Evolutionary conservation across 495 filamentous ascomycete species (phyloP), one percentile per base, ranked within the genome.

Genomic region (Penicillium silybi): DNA sequence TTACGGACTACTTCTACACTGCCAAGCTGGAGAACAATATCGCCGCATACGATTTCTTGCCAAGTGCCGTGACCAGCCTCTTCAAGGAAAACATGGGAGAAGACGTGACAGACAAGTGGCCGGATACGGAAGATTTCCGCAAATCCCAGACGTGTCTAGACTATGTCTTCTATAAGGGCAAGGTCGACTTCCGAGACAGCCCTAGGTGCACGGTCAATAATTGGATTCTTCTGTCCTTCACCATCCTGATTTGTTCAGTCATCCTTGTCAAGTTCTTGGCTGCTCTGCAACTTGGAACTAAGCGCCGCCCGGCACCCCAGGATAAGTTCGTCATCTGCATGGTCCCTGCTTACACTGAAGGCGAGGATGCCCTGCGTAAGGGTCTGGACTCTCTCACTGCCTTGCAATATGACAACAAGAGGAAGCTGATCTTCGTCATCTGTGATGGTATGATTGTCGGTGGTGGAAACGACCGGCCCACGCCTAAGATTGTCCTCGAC

Each of bases 251-350:
- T 38, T 89, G 87, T 62, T 46, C 79, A 11, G 89, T 96, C 46
- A 88, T 97, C 50, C 57, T 85, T 15, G 74, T 86, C 69, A 98
- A 97, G 72, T 98, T 98, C 76, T 68, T 98, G 59, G 87, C 93
- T 48, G 93, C 93, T 40, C 78, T 98, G 22, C 93, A 98, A 64
- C 86, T 98, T 54, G 92, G 93, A 16, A 87, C 89, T 42, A 97
- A 96, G 72, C 85, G 88, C 25, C 87, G 90, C 16, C 93, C 93
- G 4, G 77, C 86, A 16, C 85, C 90, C 22, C 93, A 97, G 70
- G 93, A 98, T 66, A 97, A 97, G 66, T 98, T 98, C 53, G 93
- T 98, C 52, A 97, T 98, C 54, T 97, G 93, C 74, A 87, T 96
- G 68, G 89, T 98, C 46, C 93, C 93, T 17, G 93, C 93, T 11